Evolutionary conservation across 1,284 basidiomycete genomes (phyloP), one percentile per base, ranked within the genome.

Genomic region (Ceratobasidium sp.): DNA sequence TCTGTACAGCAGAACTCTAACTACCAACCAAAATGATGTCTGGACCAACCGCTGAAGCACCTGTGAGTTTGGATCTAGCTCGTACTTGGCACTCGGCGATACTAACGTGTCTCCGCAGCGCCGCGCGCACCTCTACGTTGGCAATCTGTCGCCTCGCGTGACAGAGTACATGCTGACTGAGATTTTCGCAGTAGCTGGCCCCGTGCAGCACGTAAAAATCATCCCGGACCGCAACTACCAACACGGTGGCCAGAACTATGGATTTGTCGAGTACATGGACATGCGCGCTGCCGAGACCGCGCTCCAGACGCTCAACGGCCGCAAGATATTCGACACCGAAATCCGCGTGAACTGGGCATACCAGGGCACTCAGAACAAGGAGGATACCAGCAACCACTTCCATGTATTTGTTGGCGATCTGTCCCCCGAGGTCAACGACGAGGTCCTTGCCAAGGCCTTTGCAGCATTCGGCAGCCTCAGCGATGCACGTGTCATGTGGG

Each of bases 401-500:
- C 96, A 98, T 78, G 94, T 99, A 74, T 99, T 99, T 79, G 95
- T 98, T 72, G 97, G 96, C 33, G 96, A 99, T 81, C 89, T 99
- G 73, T 91, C 91, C 73, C 95, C 96, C 11, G 96, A 99, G 77
- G 95, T 99, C 76, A 98, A 94, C 78, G 96, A 99, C 77, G 92
- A 95, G n/a, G 90, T 96, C 62, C 87, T 99, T 68, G 90, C 82
- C 60, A 95, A 98, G 80, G 95, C 96, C 16, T 99, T 99, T 81
- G 87, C 86, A 73, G 91, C 93, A 44, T 98, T 98, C 77, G 93
- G 94, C 41, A 92, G 90, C 68, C 84, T 99, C 78, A 95, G 91
- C 69, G 96, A 99, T 78, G 96, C 95, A 56, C 87, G 96, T 54
- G 95, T 99, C 74, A 99, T 99, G 95, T 98, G 96, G 94, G 96